Evolutionary conservation across 331 rosid species (phyloP).

Genomic region (Stylosanthes scabra): DNA sequence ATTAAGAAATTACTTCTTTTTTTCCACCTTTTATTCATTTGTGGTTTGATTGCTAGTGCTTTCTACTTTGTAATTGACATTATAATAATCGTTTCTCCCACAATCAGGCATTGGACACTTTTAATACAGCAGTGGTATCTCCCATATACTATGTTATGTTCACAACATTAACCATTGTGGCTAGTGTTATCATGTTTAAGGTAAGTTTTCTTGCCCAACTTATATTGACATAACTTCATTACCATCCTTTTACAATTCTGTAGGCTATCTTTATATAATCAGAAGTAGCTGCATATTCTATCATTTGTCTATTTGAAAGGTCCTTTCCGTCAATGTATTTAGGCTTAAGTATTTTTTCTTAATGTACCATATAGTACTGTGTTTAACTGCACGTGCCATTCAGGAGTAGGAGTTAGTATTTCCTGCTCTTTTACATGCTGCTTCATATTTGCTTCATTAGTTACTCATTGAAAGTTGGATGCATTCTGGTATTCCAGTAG

Average conservation of each 20-base stretch:
- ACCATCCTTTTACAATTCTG: constrained; percentile 21
- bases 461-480: neutral
- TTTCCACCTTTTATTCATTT: neutral
- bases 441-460: constrained; percentile 24
- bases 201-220: constrained; percentile 46
- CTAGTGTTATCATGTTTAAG: constrained; percentile 99
- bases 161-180: constrained; percentile 94
- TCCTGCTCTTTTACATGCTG: neutral
- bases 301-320: neutral
- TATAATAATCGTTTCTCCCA: constrained; percentile 24
- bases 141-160: constrained; percentile 98
- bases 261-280: constrained; percentile 10
- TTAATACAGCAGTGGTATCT: constrained; percentile 97
- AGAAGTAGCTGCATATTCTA: constrained; percentile 2
- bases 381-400: constrained; percentile 4
- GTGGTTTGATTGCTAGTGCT: constrained; percentile 17
- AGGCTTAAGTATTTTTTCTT: constrained; percentile 15
- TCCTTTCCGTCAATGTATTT: constrained; percentile 15
- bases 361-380: neutral
- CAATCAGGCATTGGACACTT: constrained; percentile 96
- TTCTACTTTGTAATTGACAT: constrained; percentile 15
- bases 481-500: neutral
- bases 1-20: constrained; percentile 17
- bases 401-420: constrained; percentile 5
- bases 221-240: neutral